These are phyloP conservation scores for Tricholoma terreum DNA, from an alignment of 768 basidiomycete genomes.

Conservation along the genomic window DNA sequence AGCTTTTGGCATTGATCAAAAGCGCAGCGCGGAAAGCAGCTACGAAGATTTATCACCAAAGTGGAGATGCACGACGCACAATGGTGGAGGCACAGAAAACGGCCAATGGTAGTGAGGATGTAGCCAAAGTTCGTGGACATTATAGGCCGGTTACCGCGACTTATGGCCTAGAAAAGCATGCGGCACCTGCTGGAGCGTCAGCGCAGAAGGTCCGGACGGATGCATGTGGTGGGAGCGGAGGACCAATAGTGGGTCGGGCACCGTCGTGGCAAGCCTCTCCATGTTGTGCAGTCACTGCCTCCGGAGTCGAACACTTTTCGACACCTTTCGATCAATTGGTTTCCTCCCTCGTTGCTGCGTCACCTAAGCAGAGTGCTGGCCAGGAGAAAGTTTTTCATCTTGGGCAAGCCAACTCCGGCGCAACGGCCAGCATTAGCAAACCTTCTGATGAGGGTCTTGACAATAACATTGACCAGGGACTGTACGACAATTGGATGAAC, in stretches of 20 bases:
- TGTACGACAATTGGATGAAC: slow-evolving; percentile 51
- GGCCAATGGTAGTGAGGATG: not conserved
- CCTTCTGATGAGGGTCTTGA: not conserved
- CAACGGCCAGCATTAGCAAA: slow-evolving; percentile 4
- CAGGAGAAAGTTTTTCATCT: not conserved
- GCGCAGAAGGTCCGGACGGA: slow-evolving; percentile 25
- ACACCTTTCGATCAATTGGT: slow-evolving; percentile 40
- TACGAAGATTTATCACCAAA: slow-evolving; percentile 43
- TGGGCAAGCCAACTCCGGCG: slow-evolving; percentile 5
- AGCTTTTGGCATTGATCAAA: slow-evolving; percentile 60
- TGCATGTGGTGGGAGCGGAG: slow-evolving; percentile 17
- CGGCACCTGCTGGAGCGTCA: slow-evolving; percentile 7
- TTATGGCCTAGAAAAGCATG: slow-evolving; percentile 25
- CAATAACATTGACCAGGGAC: slow-evolving; percentile 34
- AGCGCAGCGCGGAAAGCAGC: slow-evolving; percentile 60
- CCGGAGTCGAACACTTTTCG: slow-evolving; percentile 12
- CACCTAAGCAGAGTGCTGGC: slow-evolving; percentile 10
- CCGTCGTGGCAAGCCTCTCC: slow-evolving; percentile 4
- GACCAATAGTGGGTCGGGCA: not conserved
- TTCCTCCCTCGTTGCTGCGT: slow-evolving; percentile 35
- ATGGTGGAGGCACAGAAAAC: slow-evolving; percentile 8
- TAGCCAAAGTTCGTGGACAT: slow-evolving; percentile 24
- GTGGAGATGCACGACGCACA: slow-evolving; percentile 14
- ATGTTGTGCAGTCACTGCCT: not conserved
- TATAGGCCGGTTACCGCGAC: slow-evolving; percentile 32